Base-by-base conservation (phyloP, 2,329 filamentous ascomycete species). In the Clarireedia paspali region DNA sequence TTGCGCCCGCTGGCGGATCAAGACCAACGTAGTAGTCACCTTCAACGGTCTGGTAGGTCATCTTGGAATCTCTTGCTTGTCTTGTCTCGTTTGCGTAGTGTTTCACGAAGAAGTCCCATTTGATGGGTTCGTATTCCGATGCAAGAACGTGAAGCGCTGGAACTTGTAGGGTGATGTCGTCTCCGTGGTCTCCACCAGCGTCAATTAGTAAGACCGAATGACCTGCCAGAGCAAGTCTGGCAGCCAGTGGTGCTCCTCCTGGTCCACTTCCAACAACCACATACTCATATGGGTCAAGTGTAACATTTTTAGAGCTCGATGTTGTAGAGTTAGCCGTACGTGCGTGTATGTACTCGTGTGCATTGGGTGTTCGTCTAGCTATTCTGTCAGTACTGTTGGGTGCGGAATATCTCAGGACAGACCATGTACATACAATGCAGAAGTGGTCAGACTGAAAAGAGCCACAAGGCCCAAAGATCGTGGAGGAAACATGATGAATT, bases 251-350 rank as follows among this genome's bases (percentile, higher is more conserved):
- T 40, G 72, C 76, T 53, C 77, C 77, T 38, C 77, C 77, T n/a
- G 77, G 70, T 17, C 77, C 77, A 17, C 74, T 77, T 5, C 78
- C 78, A 20, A 81, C 75, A 7, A 81, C 70, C n/a, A 81, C 71
- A 67, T 80, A 81, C 55, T 81, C 78, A 47, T 54, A 54, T 1
- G 42, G 30, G 38, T 39, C 23, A 40, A 54, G 51, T 20, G 51
- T 54, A 9, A 54, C 40, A 17, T 54, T 48, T 6, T 5, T 46
- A 3, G 51, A 54, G 27, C 34, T 30, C 20, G 45, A n/a, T 4
- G 20, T 20, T 6, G 23, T 15, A 4, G 30, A 6, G 26, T 48
- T 40, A 12, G 24, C 14, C 12, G 26, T 3, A 34, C 40, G 24
- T 34, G 34, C 38, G 27, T 52, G 38, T 44, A 44, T 26, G 20